Conservation (phyloP, 345 rosid species). For the Populus ilicifolia region DNA sequence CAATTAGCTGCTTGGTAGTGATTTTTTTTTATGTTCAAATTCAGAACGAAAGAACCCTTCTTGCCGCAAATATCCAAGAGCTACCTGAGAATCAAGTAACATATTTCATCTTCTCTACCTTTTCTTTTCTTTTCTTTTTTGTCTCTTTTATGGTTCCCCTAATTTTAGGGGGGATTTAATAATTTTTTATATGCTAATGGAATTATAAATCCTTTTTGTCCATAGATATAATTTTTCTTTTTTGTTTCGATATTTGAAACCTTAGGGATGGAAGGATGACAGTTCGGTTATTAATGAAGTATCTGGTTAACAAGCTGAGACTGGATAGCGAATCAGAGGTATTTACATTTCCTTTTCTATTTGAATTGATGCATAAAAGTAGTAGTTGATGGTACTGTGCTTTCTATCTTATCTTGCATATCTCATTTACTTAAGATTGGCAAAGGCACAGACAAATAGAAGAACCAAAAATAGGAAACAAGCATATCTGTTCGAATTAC, state of each 20-base stretch:
- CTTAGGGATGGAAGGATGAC: constrained; percentile 92
- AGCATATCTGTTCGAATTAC: background rate
- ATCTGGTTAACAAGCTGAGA: constrained; percentile 82
- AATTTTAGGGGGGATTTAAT: background rate
- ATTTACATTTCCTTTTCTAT: constrained; percentile 21
- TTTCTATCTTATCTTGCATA: constrained; percentile 15
- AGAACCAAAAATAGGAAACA: constrained; percentile 23
- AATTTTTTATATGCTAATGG: background rate
- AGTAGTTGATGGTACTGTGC: background rate
- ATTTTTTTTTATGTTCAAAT: constrained; percentile 13
- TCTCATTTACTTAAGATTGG: constrained; percentile 6
- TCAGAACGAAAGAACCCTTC: constrained; percentile 79
- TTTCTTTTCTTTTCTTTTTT: background rate
- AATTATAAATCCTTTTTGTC: background rate
- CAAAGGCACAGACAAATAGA: constrained; percentile 8
- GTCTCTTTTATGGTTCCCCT: background rate
- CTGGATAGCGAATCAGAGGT: constrained; percentile 95
- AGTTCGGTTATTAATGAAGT: constrained; percentile 79
- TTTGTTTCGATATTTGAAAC: background rate
- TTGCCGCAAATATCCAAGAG: constrained; percentile 93
- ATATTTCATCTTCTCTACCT: background rate
- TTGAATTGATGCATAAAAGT: background rate
- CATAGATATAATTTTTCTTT: constrained; percentile 2
- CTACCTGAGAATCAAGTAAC: constrained; percentile 97
- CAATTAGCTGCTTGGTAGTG: background rate